phyloP scores from a whole-genome alignment of 306 rosid genomes.

The Begonia peltatifolia region DNA sequence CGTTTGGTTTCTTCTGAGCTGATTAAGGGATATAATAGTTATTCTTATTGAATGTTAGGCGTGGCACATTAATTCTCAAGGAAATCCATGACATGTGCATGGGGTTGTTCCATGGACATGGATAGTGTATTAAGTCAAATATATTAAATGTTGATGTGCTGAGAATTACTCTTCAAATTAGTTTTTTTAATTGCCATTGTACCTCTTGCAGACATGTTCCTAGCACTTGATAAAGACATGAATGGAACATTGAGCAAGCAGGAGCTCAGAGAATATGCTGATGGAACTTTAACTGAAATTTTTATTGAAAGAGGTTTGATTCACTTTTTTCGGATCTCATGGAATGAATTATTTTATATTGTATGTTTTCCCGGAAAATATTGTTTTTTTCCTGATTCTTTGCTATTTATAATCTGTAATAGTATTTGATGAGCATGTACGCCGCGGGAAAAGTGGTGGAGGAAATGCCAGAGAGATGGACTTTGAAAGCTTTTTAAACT shows the following conservation, averaged over 20 bases:
- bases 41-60: too few relatives aligned
- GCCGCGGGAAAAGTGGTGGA: slow-evolving; percentile 67
- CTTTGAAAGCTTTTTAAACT: slow-evolving; percentile 76
- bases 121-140: too few relatives aligned
- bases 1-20: too few relatives aligned
- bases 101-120: too few relatives aligned
- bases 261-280: slow-evolving; percentile 93
- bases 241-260: slow-evolving; percentile 86
- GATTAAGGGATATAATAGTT: too few relatives aligned
- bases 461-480: slow-evolving; percentile 87
- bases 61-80: too few relatives aligned
- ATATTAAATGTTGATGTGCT: too few relatives aligned
- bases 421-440: slow-evolving; percentile 92
- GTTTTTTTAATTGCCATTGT: too few relatives aligned
- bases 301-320: slow-evolving; percentile 83
- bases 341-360: neutral
- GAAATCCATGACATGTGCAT: too few relatives aligned
- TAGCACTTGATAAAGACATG: slow-evolving; percentile 79
- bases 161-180: too few relatives aligned
- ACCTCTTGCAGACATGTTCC: slow-evolving; percentile 62
- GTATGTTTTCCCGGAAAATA: neutral
- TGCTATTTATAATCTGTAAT: slow-evolving; percentile 10
- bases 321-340: neutral
- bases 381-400: slow-evolving; percentile 4
- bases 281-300: slow-evolving; percentile 90